Conservation (phyloP, 176 grass and related monocot genomes). For the Lolium multiflorum region DNA sequence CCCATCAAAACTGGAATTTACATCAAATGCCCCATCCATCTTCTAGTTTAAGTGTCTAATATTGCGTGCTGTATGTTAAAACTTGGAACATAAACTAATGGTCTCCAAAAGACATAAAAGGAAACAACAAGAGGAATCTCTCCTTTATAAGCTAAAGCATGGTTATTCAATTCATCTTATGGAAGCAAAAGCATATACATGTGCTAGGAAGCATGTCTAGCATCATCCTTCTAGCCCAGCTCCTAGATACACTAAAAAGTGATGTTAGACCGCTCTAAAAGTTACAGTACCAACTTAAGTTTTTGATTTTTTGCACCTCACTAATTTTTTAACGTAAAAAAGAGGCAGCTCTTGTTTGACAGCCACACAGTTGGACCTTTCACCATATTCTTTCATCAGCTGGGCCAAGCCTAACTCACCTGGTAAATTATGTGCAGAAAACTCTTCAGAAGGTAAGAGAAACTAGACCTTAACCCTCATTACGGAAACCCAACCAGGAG, state of each 20-base stretch:
- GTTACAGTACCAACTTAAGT: conserved; percentile 1
- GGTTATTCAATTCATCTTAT: conserved; percentile 50
- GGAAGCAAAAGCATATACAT: conserved; percentile 47
- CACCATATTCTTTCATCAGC: background rate
- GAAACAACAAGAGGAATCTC: conserved; percentile 41
- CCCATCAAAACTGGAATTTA: conserved; percentile 10
- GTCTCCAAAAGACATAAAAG: conserved; percentile 7
- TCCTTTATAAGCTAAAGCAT: conserved; percentile 51
- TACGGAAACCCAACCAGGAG: conserved; percentile 2
- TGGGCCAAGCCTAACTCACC: background rate
- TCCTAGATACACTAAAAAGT: conserved; percentile 12
- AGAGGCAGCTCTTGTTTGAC: background rate
- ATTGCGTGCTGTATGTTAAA: conserved; percentile 1
- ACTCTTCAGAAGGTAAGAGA: background rate
- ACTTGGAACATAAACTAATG: conserved; percentile 10
- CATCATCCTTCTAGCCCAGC: background rate
- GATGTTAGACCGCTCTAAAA: conserved; percentile 18
- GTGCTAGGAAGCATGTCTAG: conserved; percentile 41
- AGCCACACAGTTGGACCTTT: conserved; percentile 7
- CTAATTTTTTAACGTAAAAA: background rate
- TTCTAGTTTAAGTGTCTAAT: conserved; percentile 25
- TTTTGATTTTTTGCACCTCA: background rate
- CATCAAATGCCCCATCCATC: background rate
- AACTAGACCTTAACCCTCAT: conserved; percentile 1
- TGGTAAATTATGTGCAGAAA: background rate